phyloP scores from a whole-genome alignment of 78 protist species.

The Chrysochromulina tobinii region DNA sequence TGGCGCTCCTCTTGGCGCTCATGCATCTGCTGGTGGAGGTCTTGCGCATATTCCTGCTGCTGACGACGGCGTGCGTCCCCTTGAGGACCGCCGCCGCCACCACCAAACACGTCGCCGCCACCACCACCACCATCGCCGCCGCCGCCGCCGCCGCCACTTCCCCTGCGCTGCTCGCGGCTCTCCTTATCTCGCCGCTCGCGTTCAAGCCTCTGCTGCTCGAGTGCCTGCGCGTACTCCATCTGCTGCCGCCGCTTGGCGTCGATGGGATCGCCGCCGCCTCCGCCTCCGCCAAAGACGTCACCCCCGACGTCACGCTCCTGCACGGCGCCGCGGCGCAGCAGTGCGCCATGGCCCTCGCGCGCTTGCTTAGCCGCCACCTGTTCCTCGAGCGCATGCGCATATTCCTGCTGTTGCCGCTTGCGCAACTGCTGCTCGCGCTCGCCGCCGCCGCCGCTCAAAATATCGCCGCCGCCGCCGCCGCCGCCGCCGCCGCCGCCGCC shows the following conservation, averaged over 20 bases:
- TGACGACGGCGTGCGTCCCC: not conserved
- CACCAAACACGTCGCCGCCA: not conserved
- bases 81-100: not conserved
- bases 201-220: not conserved
- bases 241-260: not conserved
- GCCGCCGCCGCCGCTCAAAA: not conserved
- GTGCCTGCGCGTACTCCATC: not conserved
- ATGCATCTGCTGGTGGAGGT: not conserved
- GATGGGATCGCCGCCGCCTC: not conserved
- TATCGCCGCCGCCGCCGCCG: not conserved
- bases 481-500: not conserved
- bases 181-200: not conserved
- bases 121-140: not conserved
- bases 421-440: not conserved
- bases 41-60: not conserved
- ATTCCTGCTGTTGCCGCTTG: not conserved
- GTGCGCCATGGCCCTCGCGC: too few species aligned
- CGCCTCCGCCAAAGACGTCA: not conserved
- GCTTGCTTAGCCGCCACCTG: not conserved
- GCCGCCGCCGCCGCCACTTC: not conserved
- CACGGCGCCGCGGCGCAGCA: too few species aligned
- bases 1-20: not conserved
- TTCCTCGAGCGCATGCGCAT: not conserved
- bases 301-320: not conserved
- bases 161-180: not conserved